phyloP scores from a whole-genome alignment of 2,329 filamentous ascomycete species.

The Xylaria sp. region DNA sequence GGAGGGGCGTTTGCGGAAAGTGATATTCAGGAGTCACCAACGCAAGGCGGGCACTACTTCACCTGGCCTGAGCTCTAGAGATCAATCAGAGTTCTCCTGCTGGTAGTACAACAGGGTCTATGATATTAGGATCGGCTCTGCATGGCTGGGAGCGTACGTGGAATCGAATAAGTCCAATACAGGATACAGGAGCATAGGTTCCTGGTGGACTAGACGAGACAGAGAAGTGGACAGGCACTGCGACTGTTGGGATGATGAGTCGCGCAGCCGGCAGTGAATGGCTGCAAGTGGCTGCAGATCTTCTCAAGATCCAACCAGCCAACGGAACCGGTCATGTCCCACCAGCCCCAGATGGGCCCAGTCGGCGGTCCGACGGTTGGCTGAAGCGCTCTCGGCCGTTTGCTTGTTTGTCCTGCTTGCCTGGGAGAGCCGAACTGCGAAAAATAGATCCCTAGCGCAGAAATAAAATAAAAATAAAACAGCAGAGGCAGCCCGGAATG shows the following conservation, averaged over 20 bases:
- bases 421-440: not conserved
- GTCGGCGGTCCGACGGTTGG: slow-evolving; percentile 2
- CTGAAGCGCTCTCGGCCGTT: slow-evolving; percentile 4
- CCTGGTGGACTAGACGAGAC: not conserved
- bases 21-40: slow-evolving; percentile 3
- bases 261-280: not conserved
- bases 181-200: too few relatives aligned
- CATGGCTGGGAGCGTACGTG: not conserved
- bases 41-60: not conserved
- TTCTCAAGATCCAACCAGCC: not conserved
- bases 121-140: slow-evolving; percentile 3
- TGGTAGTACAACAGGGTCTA: not conserved
- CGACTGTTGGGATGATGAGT: slow-evolving; percentile 3
- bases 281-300: slow-evolving; percentile 2
- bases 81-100: not conserved
- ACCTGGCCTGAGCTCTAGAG: not conserved
- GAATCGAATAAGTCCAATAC: too few relatives aligned
- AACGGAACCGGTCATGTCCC: not conserved
- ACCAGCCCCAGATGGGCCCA: not conserved
- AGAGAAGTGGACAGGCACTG: not conserved
- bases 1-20: not conserved
- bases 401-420: not conserved
- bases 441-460: too few relatives aligned
- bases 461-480: too few relatives aligned
- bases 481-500: slow-evolving; percentile 10